A percentile compares a stretch with the other conserved stretches of the same genome.
These are phyloP conservation scores for Clathrus columnatus DNA, from an alignment of 768 basidiomycete genomes.

Conservation along the genomic window DNA sequence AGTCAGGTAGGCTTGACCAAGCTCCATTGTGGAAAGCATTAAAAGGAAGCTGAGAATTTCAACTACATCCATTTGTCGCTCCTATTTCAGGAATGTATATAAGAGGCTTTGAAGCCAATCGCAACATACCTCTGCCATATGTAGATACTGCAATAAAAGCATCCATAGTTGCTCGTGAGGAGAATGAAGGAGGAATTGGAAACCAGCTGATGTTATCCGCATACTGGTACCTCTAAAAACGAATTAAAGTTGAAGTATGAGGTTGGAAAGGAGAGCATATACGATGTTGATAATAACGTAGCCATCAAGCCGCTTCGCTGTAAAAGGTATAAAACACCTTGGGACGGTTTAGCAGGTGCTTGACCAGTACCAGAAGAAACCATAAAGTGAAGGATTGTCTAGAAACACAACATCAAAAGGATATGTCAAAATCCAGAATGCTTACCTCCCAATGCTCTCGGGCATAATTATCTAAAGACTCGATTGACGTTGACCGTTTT, in stretches of 20 bases:
- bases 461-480: slow-evolving; percentile 70
- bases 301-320: slow-evolving; percentile 84
- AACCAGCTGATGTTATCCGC: slow-evolving; percentile 88
- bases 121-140: slow-evolving; percentile 62
- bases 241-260: slow-evolving; percentile 12
- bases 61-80: slow-evolving; percentile 85
- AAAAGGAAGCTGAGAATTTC: slow-evolving; percentile 91
- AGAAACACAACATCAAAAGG: neutral
- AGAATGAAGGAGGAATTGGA: slow-evolving; percentile 92
- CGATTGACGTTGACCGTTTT: slow-evolving; percentile 41
- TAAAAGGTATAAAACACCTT: slow-evolving; percentile 76
- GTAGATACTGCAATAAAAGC: slow-evolving; percentile 81
- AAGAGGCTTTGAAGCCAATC: neutral
- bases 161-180: slow-evolving; percentile 96
- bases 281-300: slow-evolving; percentile 18
- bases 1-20: slow-evolving; percentile 90
- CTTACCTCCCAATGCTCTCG: slow-evolving; percentile 86
- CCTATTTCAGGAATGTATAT: slow-evolving; percentile 33
- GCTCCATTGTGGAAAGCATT: slow-evolving; percentile 95
- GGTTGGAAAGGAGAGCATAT: neutral
- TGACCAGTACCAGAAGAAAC: slow-evolving; percentile 86
- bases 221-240: slow-evolving; percentile 41
- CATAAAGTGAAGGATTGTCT: slow-evolving; percentile 98
- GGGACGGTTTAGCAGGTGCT: slow-evolving; percentile 64
- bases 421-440: slow-evolving; percentile 7